These are phyloP conservation scores for Entelexis paramagnoliae DNA, from an alignment of 1,139 yeast genomes.

Conservation along the genomic window DNA sequence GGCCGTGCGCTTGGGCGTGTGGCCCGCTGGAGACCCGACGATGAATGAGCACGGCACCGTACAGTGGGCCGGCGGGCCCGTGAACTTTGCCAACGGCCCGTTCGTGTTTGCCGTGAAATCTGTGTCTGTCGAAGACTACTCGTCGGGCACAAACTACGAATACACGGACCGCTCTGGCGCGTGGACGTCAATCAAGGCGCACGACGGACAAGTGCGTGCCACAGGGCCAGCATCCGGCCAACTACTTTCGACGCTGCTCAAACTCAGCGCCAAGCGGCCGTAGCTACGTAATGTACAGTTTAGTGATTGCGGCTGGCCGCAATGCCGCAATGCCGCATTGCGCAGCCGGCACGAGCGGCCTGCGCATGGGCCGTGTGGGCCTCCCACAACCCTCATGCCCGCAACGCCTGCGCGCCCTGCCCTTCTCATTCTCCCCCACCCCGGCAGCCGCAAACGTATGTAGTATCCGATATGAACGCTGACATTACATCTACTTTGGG, in stretches of 20 bases:
- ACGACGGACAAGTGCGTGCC: slow-evolving; percentile 11
- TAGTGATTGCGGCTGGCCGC: too few relatives aligned
- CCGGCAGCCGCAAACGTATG: too few relatives aligned
- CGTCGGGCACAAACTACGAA: slow-evolving; percentile 59
- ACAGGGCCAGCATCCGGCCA: slow-evolving; percentile 7
- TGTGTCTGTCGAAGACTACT: slow-evolving; percentile 62
- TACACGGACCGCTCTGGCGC: slow-evolving; percentile 56
- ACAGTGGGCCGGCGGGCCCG: slow-evolving; percentile 77
- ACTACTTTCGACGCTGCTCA: slow-evolving; percentile 10
- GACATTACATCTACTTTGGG: neutral
- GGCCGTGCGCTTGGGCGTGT: slow-evolving; percentile 55
- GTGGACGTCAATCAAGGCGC: slow-evolving; percentile 57
- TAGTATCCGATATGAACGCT: neutral
- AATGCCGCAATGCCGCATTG: too few relatives aligned
- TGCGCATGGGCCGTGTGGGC: neutral
- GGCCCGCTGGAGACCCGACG: slow-evolving; percentile 75
- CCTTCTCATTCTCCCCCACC: neutral
- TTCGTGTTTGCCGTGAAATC: slow-evolving; percentile 49
- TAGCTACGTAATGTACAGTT: neutral
- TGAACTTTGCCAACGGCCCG: slow-evolving; percentile 57
- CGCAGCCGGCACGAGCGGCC: too few relatives aligned
- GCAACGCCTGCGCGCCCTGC: too few relatives aligned
- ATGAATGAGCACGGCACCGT: slow-evolving; percentile 56
- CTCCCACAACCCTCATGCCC: neutral
- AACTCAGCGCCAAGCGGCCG: neutral